These are phyloP conservation scores for Anthracocystis panici-leucophaei DNA, from an alignment of 1,284 basidiomycete species.

Conservation along the genomic window DNA sequence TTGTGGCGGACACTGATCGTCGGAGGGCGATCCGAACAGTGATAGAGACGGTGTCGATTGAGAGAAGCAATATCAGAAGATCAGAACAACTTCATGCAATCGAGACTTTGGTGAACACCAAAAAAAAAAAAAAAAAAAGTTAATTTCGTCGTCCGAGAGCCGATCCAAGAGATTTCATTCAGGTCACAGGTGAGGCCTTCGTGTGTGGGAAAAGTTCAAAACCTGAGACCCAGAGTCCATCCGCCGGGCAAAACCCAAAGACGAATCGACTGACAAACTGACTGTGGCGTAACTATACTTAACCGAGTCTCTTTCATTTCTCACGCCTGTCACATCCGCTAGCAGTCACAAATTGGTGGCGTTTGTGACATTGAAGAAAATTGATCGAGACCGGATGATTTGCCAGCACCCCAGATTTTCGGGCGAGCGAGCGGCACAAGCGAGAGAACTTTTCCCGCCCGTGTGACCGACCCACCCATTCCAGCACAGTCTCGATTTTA, in stretches of 20 bases:
- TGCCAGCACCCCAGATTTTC: slow-evolving; percentile 8
- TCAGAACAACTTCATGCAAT: background rate
- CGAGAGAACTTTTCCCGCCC: background rate
- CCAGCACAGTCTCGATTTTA: background rate
- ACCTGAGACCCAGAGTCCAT: background rate
- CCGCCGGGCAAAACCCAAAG: background rate
- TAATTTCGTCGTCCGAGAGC: background rate
- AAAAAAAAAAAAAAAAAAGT: background rate
- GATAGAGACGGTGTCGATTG: background rate
- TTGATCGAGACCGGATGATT: slow-evolving; percentile 1
- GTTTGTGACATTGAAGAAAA: background rate
- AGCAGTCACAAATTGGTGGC: background rate
- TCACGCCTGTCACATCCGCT: background rate
- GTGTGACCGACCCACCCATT: background rate
- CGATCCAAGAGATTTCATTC: background rate
- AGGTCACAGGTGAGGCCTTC: no score
- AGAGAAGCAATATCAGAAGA: background rate
- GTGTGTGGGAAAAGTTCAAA: background rate
- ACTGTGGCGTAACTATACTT: background rate
- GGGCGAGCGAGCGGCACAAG: background rate
- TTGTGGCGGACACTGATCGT: background rate
- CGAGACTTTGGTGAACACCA: background rate
- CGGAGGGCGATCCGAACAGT: background rate
- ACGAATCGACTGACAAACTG: slow-evolving; percentile 10
- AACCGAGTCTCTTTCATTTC: slow-evolving; percentile 26